Percentiles rank a stretch among this genome's conserved stretches.
These are phyloP conservation scores for Linnemannia zychae DNA, from an alignment of 192 early-diverging fungal genomes.

Conservation along the genomic window DNA sequence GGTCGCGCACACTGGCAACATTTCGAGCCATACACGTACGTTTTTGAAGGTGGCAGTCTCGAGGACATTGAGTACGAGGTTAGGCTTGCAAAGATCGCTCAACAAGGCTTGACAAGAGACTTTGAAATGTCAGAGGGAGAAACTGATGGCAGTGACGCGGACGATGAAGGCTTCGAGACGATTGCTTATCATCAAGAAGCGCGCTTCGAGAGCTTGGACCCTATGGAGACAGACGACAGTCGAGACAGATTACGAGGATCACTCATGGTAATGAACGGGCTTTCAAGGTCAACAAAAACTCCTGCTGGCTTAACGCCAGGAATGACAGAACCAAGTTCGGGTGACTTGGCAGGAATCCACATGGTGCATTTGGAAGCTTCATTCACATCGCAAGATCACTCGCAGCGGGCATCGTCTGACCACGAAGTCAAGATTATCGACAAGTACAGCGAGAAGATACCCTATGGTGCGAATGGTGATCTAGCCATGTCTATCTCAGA, in stretches of 20 bases:
- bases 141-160: slow-evolving; percentile 22
- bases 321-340: slow-evolving; percentile 13
- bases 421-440: neutral
- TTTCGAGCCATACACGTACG: slow-evolving; percentile 57
- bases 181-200: neutral
- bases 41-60: slow-evolving; percentile 64
- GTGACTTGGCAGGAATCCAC: slow-evolving; percentile 5
- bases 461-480: neutral
- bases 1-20: slow-evolving; percentile 36
- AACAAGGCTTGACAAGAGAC: neutral
- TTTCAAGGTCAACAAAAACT: too few species aligned
- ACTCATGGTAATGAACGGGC: neutral
- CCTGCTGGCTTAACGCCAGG: neutral
- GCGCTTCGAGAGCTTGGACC: neutral
- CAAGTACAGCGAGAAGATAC: neutral
- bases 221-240: slow-evolving; percentile 28
- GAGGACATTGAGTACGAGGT: slow-evolving; percentile 46
- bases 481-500: neutral
- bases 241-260: slow-evolving; percentile 1
- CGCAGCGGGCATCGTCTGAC: neutral
- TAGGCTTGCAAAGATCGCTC: slow-evolving; percentile 8
- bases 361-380: neutral
- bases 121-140: slow-evolving; percentile 2
- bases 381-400: neutral
- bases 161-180: neutral